Percentiles rank a stretch among this genome's conserved stretches.
Evolutionary conservation across 2,329 filamentous ascomycete species (phyloP).

Genomic region (Aureobasidium sp.): DNA sequence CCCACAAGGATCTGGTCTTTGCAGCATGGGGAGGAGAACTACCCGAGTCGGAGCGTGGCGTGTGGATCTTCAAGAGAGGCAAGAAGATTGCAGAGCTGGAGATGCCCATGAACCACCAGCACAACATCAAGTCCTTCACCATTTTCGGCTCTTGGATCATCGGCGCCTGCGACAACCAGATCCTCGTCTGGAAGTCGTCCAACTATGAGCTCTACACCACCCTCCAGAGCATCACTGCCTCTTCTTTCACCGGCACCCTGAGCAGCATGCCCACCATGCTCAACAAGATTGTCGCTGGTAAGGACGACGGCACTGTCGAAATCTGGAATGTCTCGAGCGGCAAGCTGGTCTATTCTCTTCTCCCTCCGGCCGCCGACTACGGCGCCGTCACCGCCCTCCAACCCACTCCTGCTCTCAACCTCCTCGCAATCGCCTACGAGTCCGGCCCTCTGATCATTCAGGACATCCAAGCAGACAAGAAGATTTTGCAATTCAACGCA

Average conservation of each 20-base stretch:
- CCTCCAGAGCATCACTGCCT: slow-evolving; percentile 53
- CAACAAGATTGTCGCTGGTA: slow-evolving; percentile 90
- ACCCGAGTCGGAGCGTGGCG: slow-evolving; percentile 51
- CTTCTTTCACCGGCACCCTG: slow-evolving; percentile 66
- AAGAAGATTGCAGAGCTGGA: slow-evolving; percentile 73
- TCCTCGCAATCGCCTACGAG: slow-evolving; percentile 82
- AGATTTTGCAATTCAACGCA: slow-evolving; percentile 53
- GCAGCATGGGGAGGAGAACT: slow-evolving; percentile 75
- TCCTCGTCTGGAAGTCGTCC: slow-evolving; percentile 83
- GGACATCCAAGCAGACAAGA: slow-evolving; percentile 72
- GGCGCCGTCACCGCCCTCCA: slow-evolving; percentile 84
- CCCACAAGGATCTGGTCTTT: slow-evolving; percentile 81
- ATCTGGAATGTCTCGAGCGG: slow-evolving; percentile 96
- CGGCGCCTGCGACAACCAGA: slow-evolving; percentile 63
- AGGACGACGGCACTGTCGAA: slow-evolving; percentile 81
- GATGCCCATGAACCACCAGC: slow-evolving; percentile 55
- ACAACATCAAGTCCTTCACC: slow-evolving; percentile 70
- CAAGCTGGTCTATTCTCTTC: slow-evolving; percentile 83
- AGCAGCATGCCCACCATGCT: slow-evolving; percentile 89
- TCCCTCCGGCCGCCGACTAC: slow-evolving; percentile 64
- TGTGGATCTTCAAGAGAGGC: slow-evolving; percentile 91
- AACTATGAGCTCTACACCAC: slow-evolving; percentile 88
- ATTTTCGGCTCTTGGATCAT: slow-evolving; percentile 90
- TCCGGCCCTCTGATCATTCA: slow-evolving; percentile 72
- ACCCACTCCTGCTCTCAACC: slow-evolving; percentile 72